Conservation (phyloP, 176 grass and related monocot species). For the Pontederia crassipes region DNA sequence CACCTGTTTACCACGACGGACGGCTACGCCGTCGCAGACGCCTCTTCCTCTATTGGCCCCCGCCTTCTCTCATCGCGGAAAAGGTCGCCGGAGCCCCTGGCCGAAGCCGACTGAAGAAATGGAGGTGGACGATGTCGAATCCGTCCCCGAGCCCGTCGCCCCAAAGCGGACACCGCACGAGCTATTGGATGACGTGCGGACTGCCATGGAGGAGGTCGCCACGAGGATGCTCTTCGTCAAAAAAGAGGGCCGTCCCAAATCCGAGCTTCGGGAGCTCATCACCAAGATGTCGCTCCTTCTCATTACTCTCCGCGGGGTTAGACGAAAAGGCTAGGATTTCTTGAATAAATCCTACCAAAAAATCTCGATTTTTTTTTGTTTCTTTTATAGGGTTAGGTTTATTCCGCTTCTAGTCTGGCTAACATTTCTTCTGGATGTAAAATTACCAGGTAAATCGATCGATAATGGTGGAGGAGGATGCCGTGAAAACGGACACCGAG, state of each 20-base stretch:
- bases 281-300: slow-evolving; percentile 92
- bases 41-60: no score
- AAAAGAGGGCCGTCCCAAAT: slow-evolving; percentile 58
- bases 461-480: slow-evolving; percentile 90
- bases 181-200: slow-evolving; percentile 55
- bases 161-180: slow-evolving; percentile 33
- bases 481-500: slow-evolving; percentile 64
- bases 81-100: no score
- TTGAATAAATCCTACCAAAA: no score
- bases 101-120: slow-evolving; percentile 25
- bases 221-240: slow-evolving; percentile 63
- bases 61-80: no score
- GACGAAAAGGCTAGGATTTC: no score
- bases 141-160: no score
- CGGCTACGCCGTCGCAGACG: no score
- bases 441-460: slow-evolving; percentile 53
- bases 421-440: no score
- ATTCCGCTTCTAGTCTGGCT: no score
- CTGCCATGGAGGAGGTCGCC: slow-evolving; percentile 66
- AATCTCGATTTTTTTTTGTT: background rate
- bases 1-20: no score
- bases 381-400: no score
- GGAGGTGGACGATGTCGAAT: slow-evolving; percentile 28
- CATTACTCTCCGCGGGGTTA: slow-evolving; percentile 70
- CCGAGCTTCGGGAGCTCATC: slow-evolving; percentile 75